phyloP scores from a whole-genome alignment of 345 rosid genomes.

The Salix dunnii region DNA sequence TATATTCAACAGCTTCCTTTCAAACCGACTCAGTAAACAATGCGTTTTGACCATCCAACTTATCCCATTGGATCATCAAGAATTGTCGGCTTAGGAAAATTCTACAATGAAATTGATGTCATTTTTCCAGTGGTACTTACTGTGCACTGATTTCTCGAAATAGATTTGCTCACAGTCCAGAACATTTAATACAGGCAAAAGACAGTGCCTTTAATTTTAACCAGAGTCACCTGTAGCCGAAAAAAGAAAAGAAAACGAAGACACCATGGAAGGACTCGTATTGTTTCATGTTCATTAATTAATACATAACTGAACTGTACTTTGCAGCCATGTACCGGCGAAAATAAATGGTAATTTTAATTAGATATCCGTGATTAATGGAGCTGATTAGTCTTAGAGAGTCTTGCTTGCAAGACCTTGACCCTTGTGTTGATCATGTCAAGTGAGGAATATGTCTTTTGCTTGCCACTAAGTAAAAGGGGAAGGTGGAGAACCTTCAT shows the following conservation, averaged over 20 bases:
- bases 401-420: not conserved
- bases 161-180: not conserved
- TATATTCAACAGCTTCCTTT: not conserved
- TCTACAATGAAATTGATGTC: not conserved
- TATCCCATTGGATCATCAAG: not conserved
- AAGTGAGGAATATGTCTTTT: constrained; percentile 43
- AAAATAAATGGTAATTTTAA: not conserved
- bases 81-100: not conserved
- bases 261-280: not conserved
- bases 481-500: constrained; percentile 22
- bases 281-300: too few relatives aligned
- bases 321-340: not conserved
- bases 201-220: too few relatives aligned
- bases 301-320: not conserved
- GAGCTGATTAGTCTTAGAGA: not conserved
- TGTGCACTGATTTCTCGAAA: not conserved
- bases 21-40: not conserved
- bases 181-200: too few relatives aligned
- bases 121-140: not conserved
- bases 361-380: not conserved
- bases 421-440: constrained; percentile 16
- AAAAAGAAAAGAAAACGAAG: not conserved
- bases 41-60: not conserved
- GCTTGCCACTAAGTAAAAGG: constrained; percentile 45
- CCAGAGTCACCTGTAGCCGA: not conserved